These are phyloP conservation scores for Oryza meridionalis DNA, from an alignment of 176 grass and related monocot genomes.

Conservation along the genomic window DNA sequence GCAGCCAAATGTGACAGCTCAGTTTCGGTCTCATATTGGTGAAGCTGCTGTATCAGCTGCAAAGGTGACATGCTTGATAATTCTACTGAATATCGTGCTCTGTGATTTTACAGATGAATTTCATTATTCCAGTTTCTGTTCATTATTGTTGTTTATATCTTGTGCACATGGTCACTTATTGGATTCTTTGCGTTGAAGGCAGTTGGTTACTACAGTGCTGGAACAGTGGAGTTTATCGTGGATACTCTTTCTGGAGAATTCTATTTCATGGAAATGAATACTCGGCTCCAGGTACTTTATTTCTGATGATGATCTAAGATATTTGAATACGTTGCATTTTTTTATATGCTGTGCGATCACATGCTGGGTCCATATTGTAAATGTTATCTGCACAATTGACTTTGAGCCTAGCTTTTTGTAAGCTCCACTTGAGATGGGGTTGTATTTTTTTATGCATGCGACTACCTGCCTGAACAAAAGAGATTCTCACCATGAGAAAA, in stretches of 20 bases:
- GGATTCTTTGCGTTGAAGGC: slow-evolving; percentile 78
- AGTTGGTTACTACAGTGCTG: slow-evolving; percentile 98
- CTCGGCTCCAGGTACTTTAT: slow-evolving; percentile 81
- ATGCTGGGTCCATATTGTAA: neutral
- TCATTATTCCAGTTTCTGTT: slow-evolving; percentile 15
- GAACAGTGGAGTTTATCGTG: slow-evolving; percentile 96
- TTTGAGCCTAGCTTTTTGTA: neutral
- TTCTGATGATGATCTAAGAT: slow-evolving; percentile 9
- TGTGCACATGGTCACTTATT: slow-evolving; percentile 52
- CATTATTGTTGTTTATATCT: slow-evolving; percentile 25
- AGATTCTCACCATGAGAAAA: neutral
- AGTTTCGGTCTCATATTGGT: slow-evolving; percentile 80
- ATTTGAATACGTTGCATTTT: slow-evolving; percentile 9
- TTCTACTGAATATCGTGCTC: slow-evolving; percentile 28
- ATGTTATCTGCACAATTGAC: neutral
- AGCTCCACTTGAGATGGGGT: neutral
- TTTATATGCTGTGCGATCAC: neutral
- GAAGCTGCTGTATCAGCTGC: slow-evolving; percentile 90
- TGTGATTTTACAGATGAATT: slow-evolving; percentile 10
- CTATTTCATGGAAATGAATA: slow-evolving; percentile 99
- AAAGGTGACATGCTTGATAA: slow-evolving; percentile 59
- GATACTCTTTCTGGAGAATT: slow-evolving; percentile 86
- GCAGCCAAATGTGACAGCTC: slow-evolving; percentile 78
- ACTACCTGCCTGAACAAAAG: neutral
- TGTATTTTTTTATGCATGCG: neutral